Percentiles rank a stretch among this genome's conserved stretches.
These are phyloP conservation scores for Botrytis sinoallii DNA, from an alignment of 2,329 filamentous ascomycete species.

Conservation along the genomic window DNA sequence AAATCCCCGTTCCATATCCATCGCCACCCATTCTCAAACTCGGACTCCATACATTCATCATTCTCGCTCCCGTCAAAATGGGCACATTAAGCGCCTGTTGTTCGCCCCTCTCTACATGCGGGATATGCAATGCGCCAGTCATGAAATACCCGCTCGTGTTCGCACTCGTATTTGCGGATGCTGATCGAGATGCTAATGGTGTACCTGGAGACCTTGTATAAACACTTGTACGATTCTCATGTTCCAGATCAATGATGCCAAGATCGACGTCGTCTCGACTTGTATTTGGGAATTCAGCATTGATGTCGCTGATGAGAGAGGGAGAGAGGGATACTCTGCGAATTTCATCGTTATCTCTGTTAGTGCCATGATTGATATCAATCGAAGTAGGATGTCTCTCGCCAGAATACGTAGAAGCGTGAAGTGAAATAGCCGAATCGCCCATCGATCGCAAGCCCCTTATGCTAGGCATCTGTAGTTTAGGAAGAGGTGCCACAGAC, in stretches of 20 bases:
- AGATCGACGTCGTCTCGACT: background rate
- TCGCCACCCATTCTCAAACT: background rate
- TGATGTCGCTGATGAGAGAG: background rate
- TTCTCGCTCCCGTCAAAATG: conserved; percentile 11
- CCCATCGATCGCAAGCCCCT: background rate
- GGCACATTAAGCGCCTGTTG: conserved; percentile 3
- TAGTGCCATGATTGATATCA: background rate
- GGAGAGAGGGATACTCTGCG: background rate
- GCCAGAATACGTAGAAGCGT: background rate
- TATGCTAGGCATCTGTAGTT: background rate
- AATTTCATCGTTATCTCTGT: background rate
- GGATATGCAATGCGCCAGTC: background rate
- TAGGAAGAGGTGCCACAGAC: background rate
- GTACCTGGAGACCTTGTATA: background rate
- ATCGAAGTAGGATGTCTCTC: background rate
- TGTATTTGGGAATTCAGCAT: background rate
- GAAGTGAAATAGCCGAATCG: background rate
- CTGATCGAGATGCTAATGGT: background rate
- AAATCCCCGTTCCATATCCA: background rate
- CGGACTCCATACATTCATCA: background rate
- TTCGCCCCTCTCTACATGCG: background rate
- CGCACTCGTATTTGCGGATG: background rate
- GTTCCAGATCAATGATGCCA: conserved; percentile 12
- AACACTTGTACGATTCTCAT: background rate
- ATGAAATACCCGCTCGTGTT: background rate